Conservation (phyloP, 345 rosid genomes). For the Rhodamnia argentea region DNA sequence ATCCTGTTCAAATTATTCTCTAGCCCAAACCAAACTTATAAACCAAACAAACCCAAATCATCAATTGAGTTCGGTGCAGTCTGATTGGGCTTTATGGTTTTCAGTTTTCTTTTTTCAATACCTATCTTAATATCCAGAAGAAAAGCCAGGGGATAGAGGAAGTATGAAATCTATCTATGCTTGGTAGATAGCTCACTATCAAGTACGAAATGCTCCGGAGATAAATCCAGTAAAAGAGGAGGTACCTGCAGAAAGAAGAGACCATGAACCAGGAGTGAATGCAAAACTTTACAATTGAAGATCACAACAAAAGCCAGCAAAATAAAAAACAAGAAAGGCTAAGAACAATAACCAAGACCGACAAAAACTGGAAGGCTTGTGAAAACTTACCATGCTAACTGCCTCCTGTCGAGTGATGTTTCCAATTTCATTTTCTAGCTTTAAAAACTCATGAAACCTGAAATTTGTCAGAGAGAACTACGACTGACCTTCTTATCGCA, state of each 20-base stretch:
- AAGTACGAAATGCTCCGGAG: conserved; percentile 65
- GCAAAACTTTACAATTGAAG: not conserved
- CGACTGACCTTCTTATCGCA: not conserved
- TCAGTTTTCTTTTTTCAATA: not conserved
- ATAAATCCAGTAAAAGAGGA: conserved; percentile 86
- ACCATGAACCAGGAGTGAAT: not conserved
- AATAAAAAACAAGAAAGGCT: not conserved
- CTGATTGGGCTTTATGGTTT: not conserved
- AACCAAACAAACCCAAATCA: not conserved
- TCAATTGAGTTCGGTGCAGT: not conserved
- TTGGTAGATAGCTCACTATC: conserved; percentile 51
- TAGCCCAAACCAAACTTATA: not conserved
- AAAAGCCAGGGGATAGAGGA: not conserved
- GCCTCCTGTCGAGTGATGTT: conserved; percentile 97
- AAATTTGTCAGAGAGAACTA: conserved; percentile 1
- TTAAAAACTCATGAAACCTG: conserved; percentile 93
- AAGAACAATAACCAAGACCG: not conserved
- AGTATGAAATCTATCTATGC: not conserved
- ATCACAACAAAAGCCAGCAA: not conserved
- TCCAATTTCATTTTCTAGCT: conserved; percentile 92
- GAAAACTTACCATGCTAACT: conserved; percentile 78
- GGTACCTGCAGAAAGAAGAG: conserved; percentile 43
- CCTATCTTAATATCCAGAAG: not conserved
- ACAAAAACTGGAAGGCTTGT: not conserved
- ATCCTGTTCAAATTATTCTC: not conserved